These are phyloP conservation scores for Misopates orontium DNA, from an alignment of 257 asterid species.

Conservation along the genomic window DNA sequence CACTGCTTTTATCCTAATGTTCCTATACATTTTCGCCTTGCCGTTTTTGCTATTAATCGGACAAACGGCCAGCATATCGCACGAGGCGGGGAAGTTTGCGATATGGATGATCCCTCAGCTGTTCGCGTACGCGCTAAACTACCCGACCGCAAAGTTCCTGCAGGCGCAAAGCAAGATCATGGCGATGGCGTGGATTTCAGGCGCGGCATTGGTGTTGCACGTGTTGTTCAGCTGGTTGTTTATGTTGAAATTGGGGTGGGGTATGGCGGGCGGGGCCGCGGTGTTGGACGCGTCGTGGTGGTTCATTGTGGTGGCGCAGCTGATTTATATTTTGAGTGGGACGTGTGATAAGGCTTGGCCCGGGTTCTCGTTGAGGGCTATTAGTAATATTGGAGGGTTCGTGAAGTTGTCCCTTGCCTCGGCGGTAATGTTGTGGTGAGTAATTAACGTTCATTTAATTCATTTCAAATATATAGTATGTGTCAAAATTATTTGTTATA, in stretches of 20 bases:
- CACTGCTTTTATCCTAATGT: slow-evolving; percentile 31
- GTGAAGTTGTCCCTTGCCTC: slow-evolving; percentile 35
- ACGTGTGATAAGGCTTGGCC: slow-evolving; percentile 33
- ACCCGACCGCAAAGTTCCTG: slow-evolving; percentile 36
- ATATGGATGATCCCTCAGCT: slow-evolving; percentile 40
- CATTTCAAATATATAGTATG: not conserved
- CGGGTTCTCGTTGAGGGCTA: slow-evolving; percentile 32
- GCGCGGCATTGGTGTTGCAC: slow-evolving; percentile 27
- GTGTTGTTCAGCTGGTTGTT: slow-evolving; percentile 32
- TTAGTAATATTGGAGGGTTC: slow-evolving; percentile 27
- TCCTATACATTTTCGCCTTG: slow-evolving; percentile 28
- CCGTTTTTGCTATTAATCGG: slow-evolving; percentile 28
- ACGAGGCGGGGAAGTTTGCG: slow-evolving; percentile 32
- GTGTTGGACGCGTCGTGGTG: slow-evolving; percentile 37
- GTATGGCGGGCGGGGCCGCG: slow-evolving; percentile 32
- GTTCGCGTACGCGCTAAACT: slow-evolving; percentile 36
- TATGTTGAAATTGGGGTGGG: slow-evolving; percentile 31
- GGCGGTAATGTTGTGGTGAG: slow-evolving; percentile 41
- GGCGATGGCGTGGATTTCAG: slow-evolving; percentile 33
- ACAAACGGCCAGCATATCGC: slow-evolving; percentile 30
- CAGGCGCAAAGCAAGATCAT: slow-evolving; percentile 38
- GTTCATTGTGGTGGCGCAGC: slow-evolving; percentile 33
- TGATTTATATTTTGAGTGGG: slow-evolving; percentile 29
- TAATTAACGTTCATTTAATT: too few relatives aligned
- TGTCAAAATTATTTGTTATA: too few relatives aligned